These are phyloP conservation scores for Tulasnella sp. DNA, from an alignment of 768 basidiomycete species.

Conservation along the genomic window DNA sequence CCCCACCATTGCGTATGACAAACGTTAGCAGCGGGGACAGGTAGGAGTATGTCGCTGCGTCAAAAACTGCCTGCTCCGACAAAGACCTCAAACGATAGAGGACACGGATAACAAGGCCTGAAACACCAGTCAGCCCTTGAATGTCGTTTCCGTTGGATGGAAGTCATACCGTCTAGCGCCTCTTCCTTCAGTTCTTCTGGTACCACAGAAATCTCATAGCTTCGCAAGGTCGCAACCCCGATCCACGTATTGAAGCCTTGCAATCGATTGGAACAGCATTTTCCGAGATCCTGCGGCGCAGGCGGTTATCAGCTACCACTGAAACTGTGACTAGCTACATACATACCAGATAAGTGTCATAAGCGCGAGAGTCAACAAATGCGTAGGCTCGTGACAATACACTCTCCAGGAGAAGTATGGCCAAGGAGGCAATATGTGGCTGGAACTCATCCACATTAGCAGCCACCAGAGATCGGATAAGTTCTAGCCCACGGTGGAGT, in stretches of 20 bases:
- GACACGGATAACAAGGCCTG: slow-evolving; percentile 72
- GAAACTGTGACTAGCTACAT: not conserved
- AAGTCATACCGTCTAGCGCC: slow-evolving; percentile 44
- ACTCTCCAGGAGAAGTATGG: slow-evolving; percentile 51
- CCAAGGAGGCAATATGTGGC: slow-evolving; percentile 45
- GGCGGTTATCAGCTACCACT: not conserved
- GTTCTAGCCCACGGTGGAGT: slow-evolving; percentile 54
- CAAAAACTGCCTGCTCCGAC: slow-evolving; percentile 71
- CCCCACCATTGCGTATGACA: slow-evolving; percentile 58
- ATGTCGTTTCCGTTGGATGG: not conserved
- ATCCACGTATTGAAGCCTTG: slow-evolving; percentile 58
- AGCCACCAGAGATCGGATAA: slow-evolving; percentile 53
- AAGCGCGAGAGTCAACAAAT: slow-evolving; percentile 52
- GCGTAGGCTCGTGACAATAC: slow-evolving; percentile 47
- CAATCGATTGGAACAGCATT: slow-evolving; percentile 63
- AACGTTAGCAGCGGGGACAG: slow-evolving; percentile 60
- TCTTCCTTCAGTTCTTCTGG: slow-evolving; percentile 67
- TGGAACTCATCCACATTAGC: slow-evolving; percentile 42
- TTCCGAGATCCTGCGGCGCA: slow-evolving; percentile 46
- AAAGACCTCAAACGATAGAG: slow-evolving; percentile 73
- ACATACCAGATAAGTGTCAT: slow-evolving; percentile 70
- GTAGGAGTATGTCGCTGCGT: slow-evolving; percentile 78
- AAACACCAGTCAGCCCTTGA: not conserved
- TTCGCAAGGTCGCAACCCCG: slow-evolving; percentile 74
- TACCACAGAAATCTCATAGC: slow-evolving; percentile 50